These are phyloP conservation scores for Atalantia buxifolia DNA, from an alignment of 345 rosid species.

Conservation along the genomic window DNA sequence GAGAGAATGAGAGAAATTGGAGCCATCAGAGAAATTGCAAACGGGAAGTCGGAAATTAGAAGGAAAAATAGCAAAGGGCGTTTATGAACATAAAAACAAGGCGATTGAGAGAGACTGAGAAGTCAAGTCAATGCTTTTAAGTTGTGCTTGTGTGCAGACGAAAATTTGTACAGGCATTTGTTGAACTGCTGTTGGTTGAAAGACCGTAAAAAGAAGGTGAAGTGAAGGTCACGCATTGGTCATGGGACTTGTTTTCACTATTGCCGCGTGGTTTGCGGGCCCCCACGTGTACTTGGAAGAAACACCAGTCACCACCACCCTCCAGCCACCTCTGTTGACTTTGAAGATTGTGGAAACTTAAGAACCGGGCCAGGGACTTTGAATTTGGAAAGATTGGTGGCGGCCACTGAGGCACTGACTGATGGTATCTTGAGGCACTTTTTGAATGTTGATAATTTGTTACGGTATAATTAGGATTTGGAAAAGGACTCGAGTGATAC, in stretches of 20 bases:
- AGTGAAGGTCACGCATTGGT: not conserved
- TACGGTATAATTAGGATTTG: no score
- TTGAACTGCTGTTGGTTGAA: no score
- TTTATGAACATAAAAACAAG: no score
- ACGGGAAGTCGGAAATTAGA: not conserved
- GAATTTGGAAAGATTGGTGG: no score
- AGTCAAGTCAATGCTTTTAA: not conserved
- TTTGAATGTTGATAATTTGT: no score
- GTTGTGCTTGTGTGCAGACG: not conserved
- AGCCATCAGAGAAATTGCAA: not conserved
- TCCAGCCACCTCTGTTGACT: constrained; percentile 1
- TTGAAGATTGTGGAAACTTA: not conserved
- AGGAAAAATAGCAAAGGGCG: not conserved
- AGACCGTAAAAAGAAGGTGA: not conserved
- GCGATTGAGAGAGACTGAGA: not conserved
- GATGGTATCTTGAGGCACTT: no score
- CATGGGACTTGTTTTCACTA: not conserved
- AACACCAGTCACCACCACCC: not conserved
- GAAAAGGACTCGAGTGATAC: no score
- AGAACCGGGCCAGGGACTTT: no score
- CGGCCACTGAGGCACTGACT: no score
- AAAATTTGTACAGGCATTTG: no score
- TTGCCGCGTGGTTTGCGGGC: not conserved
- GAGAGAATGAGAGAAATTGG: constrained; percentile 14
- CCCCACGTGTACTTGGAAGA: not conserved